Evolutionary conservation across 2,329 filamentous ascomycete species (phyloP), one percentile per base, ranked within the genome.

Genomic region (Colletotrichum echinochloae): DNA sequence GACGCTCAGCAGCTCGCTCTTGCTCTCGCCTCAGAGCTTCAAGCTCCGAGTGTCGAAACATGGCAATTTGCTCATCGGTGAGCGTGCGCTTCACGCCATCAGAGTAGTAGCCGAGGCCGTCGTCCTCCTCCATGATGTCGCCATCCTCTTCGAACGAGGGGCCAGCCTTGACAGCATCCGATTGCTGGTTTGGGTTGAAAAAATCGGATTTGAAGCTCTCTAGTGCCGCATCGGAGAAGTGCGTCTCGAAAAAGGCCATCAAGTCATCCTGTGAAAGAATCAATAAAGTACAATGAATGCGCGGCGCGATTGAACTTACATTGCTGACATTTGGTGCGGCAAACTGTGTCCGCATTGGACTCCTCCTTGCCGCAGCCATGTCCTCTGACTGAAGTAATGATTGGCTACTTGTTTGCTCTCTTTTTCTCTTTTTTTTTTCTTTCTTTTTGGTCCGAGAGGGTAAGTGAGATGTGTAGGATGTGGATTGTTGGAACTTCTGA

Each of bases 21-120:
- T 81, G 78, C 70, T 86, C 83, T 23, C 55, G 44, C n/a, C 66
- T 39, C 48, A 97, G 83, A 16, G 88, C 82, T 77, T 96, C 91
- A 28, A 97, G 87, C 80, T 98, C 95, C 2, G 93, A 95, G 78
- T 97, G 94, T 72, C 95, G 88, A 79, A 98, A 98, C 72, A 97
- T 95, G 63, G 89, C 89, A 74, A 98, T 94, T 83, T 98, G 93
- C 75, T 94, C 93, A 77, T 98, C 93, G 12, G 95, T 98, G 75
- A 98, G 85, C 23, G 94, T 97, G 49, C 95, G 91, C 78, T 96
- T 96, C 72, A 90, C 89, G 3, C 95, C 95, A 77, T 98, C 95
- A 1, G 88, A 81, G 75, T 98, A 98, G 80, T 94, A 95, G 23
- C 94, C 95, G 20, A 98, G 84, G 1, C 83, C 89, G 76, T 93